A percentile compares a stretch with the other conserved stretches of the same genome.
Evolutionary conservation across 495 filamentous ascomycete genomes (phyloP).

Genomic region (Neurospora sp.): DNA sequence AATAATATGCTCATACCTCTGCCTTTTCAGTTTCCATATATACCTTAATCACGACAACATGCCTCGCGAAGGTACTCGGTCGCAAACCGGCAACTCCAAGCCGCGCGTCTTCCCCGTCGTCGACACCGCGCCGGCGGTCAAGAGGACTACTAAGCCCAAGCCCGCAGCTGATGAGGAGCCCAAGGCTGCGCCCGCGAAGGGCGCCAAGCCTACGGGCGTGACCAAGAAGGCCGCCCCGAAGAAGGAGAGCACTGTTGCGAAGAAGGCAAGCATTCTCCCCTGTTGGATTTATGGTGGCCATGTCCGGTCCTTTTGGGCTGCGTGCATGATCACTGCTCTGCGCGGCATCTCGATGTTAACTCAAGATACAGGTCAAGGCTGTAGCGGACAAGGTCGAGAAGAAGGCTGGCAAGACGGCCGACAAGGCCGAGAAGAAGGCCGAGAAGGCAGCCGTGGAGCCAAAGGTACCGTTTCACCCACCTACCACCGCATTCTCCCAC

Average conservation of each 20-base stretch:
- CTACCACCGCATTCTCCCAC: neutral
- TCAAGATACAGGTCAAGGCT: conserved; percentile 32
- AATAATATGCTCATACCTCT: neutral
- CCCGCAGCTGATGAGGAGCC: conserved; percentile 22
- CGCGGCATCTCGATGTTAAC: conserved; percentile 16
- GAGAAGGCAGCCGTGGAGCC: conserved; percentile 12
- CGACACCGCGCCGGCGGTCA: conserved; percentile 40
- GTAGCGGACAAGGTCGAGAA: conserved; percentile 34
- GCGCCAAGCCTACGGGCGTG: conserved; percentile 41
- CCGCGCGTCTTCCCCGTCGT: conserved; percentile 43
- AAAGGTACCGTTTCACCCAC: conserved; percentile 9
- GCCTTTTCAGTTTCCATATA: neutral
- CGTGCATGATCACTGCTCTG: neutral
- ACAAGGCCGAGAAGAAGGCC: conserved; percentile 15
- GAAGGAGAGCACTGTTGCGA: conserved; percentile 35
- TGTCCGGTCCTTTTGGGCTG: neutral
- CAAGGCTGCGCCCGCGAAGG: conserved; percentile 30
- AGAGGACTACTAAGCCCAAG: conserved; percentile 35
- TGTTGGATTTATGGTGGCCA: neutral
- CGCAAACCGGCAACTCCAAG: conserved; percentile 43
- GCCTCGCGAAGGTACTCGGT: conserved; percentile 48
- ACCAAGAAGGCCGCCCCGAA: conserved; percentile 45
- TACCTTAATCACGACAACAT: conserved; percentile 20
- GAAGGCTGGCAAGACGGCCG: conserved; percentile 15
- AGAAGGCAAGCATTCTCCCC: conserved; percentile 31